Conservation (phyloP, 768 basidiomycete genomes). For the Cubamyces lactineus region DNA sequence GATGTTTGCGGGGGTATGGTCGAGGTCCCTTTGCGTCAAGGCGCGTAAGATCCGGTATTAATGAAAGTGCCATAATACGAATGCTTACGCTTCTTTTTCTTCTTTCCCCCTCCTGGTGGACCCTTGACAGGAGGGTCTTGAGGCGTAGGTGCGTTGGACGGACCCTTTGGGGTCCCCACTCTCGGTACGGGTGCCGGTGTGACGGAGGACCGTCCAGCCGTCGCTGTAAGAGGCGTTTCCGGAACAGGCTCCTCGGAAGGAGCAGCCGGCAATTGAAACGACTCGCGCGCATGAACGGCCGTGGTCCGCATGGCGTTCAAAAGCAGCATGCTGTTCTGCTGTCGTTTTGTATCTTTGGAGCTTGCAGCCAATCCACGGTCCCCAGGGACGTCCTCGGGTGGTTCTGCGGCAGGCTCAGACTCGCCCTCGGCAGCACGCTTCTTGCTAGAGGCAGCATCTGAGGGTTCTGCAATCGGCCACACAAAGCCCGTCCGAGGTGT, state of each 20-base stretch:
- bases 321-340: slow-evolving; percentile 70
- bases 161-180: slow-evolving; percentile 37
- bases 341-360: slow-evolving; percentile 33
- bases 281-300: slow-evolving; percentile 64
- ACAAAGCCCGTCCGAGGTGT: slow-evolving; percentile 82
- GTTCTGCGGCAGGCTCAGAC: slow-evolving; percentile 18
- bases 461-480: slow-evolving; percentile 78
- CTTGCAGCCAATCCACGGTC: slow-evolving; percentile 28
- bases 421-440: slow-evolving; percentile 36
- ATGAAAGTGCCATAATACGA: background rate
- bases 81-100: slow-evolving; percentile 75
- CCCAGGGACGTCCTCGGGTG: slow-evolving; percentile 14
- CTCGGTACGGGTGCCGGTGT: slow-evolving; percentile 35
- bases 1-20: slow-evolving; percentile 14
- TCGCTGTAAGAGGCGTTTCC: slow-evolving; percentile 31
- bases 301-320: slow-evolving; percentile 82
- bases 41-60: slow-evolving; percentile 6
- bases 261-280: slow-evolving; percentile 47
- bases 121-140: slow-evolving; percentile 53
- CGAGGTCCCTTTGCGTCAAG: slow-evolving; percentile 13
- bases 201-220: slow-evolving; percentile 36
- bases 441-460: slow-evolving; percentile 45
- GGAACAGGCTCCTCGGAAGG: slow-evolving; percentile 34
- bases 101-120: slow-evolving; percentile 60
- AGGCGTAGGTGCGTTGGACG: slow-evolving; percentile 41